A percentile compares a stretch with the other conserved stretches of the same genome.
Evolutionary conservation across 2,329 filamentous ascomycete species (phyloP).

Genomic region (Aspergillus brunneoviolaceus): DNA sequence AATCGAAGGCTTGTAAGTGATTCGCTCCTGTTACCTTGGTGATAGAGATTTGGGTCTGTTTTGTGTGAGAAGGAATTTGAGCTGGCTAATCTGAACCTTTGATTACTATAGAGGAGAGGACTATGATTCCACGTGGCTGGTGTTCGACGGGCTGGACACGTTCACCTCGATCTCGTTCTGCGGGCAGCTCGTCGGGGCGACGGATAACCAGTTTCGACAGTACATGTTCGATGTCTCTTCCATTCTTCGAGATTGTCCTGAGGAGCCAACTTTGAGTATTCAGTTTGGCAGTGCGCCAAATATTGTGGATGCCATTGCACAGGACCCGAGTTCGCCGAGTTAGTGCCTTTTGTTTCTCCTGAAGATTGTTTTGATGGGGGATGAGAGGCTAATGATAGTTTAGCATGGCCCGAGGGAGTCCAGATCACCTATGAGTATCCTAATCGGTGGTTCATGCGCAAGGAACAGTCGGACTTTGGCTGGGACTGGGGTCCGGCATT

Average conservation of each 20-base stretch:
- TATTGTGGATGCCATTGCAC: constrained; percentile 55
- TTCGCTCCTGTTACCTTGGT: no score
- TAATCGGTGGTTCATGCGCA: constrained; percentile 58
- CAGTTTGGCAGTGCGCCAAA: constrained; percentile 59
- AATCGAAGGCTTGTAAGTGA: constrained; percentile 44
- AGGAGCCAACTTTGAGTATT: constrained; percentile 45
- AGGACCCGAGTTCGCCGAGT: constrained; percentile 50
- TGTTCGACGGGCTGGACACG: constrained; percentile 64
- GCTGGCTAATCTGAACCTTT: neutral
- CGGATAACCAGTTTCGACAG: constrained; percentile 64
- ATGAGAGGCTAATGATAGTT: neutral
- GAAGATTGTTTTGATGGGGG: neutral
- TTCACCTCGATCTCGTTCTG: constrained; percentile 59
- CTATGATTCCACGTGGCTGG: constrained; percentile 51
- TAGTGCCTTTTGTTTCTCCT: constrained; percentile 4
- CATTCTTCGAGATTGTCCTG: constrained; percentile 45
- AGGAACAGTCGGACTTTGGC: constrained; percentile 63
- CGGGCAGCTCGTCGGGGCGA: constrained; percentile 53
- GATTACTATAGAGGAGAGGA: constrained; percentile 26
- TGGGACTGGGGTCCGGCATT: constrained; percentile 66
- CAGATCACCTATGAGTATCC: constrained; percentile 53
- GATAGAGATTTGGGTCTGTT: no score
- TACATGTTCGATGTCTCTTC: constrained; percentile 59
- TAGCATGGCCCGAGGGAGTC: constrained; percentile 52
- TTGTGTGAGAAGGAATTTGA: no score